Conservation (phyloP, 73 alveolate species). For the Tetrahymena borealis region DNA sequence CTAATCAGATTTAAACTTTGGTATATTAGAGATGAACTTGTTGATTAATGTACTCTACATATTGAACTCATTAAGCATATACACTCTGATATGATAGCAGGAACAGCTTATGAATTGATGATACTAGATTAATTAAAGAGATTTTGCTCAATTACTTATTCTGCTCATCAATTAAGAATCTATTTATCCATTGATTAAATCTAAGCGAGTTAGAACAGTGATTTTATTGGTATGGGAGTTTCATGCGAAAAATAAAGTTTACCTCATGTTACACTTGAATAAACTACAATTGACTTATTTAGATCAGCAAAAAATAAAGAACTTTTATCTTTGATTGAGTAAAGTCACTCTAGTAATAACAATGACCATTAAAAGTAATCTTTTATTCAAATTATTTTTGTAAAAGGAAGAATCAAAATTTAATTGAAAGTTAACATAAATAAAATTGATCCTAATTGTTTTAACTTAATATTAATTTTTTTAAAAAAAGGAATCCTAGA, state of each 20-base stretch:
- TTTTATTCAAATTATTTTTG: too few relatives aligned
- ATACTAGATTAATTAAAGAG: background rate
- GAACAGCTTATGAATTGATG: background rate
- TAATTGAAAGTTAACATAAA: too few relatives aligned
- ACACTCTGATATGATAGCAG: background rate
- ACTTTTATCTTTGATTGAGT: too few relatives aligned
- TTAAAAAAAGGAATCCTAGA: too few relatives aligned
- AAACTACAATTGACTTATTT: background rate
- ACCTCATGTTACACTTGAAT: background rate
- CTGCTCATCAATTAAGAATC: background rate
- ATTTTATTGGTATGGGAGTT: background rate
- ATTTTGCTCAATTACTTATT: background rate
- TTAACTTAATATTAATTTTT: too few relatives aligned
- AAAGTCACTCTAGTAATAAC: too few relatives aligned
- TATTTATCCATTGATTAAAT: background rate
- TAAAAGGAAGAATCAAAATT: too few relatives aligned
- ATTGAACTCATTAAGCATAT: background rate
- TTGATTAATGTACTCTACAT: background rate
- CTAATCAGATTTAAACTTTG: background rate
- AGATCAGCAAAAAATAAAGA: too few relatives aligned
- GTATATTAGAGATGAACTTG: background rate
- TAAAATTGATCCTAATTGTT: too few relatives aligned
- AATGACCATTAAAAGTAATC: too few relatives aligned
- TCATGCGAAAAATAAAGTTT: background rate
- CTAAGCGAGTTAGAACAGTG: background rate